These are phyloP conservation scores for Wickerhamiella infanticola DNA, from an alignment of 1,139 yeast genomes.

Conservation along the genomic window DNA sequence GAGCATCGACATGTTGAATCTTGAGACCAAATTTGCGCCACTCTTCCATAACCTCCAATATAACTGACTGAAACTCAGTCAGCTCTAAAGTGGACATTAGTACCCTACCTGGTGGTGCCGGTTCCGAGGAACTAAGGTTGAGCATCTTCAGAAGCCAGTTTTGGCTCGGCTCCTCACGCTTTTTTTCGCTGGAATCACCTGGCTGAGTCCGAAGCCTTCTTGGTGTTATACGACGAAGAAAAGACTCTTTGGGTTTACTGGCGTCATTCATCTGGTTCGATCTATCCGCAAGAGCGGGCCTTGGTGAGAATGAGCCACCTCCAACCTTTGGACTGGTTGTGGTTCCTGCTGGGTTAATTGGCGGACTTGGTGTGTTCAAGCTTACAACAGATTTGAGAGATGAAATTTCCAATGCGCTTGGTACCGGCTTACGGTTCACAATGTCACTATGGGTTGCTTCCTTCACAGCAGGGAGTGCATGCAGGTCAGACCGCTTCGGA, in stretches of 20 bases:
- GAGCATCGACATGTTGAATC: constrained; percentile 11
- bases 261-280: background rate
- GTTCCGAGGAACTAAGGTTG: constrained; percentile 9
- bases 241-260: background rate
- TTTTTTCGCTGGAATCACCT: background rate
- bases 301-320: too few species aligned
- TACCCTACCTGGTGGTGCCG: constrained; percentile 14
- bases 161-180: constrained; percentile 15
- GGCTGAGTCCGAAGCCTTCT: background rate
- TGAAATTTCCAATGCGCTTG: background rate
- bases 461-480: background rate
- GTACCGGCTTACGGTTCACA: background rate
- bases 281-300: background rate
- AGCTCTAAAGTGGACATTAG: constrained; percentile 18
- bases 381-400: background rate
- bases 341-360: background rate
- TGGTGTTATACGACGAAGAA: constrained; percentile 2
- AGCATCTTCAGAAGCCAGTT: constrained; percentile 29
- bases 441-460: background rate
- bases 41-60: constrained; percentile 21
- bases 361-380: background rate
- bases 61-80: constrained; percentile 18
- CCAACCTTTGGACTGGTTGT: background rate
- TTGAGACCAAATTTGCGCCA: constrained; percentile 26
- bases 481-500: background rate